Percentiles rank a stretch among this genome's conserved stretches.
phyloP scores from a whole-genome alignment of 805 yeast species.

The Kregervanrija delftensis region DNA sequence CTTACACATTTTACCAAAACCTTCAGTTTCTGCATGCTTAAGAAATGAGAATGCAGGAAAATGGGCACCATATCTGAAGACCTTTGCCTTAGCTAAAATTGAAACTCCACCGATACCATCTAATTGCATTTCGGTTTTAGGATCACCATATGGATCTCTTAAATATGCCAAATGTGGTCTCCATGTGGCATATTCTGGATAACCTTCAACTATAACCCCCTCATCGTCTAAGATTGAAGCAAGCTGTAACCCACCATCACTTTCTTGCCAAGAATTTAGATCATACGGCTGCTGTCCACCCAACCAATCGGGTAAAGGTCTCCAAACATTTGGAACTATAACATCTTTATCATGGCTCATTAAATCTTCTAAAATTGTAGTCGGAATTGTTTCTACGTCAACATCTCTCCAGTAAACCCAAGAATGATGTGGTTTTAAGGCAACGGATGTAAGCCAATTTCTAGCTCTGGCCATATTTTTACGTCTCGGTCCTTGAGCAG shows the following conservation, averaged over 20 bases:
- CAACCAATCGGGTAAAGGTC: constrained; percentile 81
- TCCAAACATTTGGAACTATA: constrained; percentile 92
- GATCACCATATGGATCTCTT: constrained; percentile 92
- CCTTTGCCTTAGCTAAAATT: constrained; percentile 78
- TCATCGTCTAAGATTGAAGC: constrained; percentile 81
- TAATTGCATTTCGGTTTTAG: constrained; percentile 84
- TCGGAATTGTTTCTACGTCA: constrained; percentile 88
- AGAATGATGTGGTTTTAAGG: constrained; percentile 85
- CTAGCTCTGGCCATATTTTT: constrained; percentile 94
- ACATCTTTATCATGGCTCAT: constrained; percentile 91
- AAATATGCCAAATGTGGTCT: constrained; percentile 93
- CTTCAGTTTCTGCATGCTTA: constrained; percentile 97
- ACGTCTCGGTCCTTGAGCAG: constrained; percentile 92
- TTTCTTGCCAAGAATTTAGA: constrained; percentile 79
- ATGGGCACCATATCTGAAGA: constrained; percentile 82
- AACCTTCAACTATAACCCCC: constrained; percentile 95
- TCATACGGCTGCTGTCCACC: constrained; percentile 84
- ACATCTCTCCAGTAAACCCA: constrained; percentile 99
- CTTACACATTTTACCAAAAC: constrained; percentile 84
- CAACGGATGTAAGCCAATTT: constrained; percentile 86
- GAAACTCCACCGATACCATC: constrained; percentile 99
- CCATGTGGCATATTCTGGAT: constrained; percentile 97
- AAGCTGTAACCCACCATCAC: constrained; percentile 71
- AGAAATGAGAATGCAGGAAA: constrained; percentile 96
- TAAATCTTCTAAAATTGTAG: constrained; percentile 79